Base-by-base conservation (phyloP, 805 yeast species). In the Geotrichum ghanense region DNA sequence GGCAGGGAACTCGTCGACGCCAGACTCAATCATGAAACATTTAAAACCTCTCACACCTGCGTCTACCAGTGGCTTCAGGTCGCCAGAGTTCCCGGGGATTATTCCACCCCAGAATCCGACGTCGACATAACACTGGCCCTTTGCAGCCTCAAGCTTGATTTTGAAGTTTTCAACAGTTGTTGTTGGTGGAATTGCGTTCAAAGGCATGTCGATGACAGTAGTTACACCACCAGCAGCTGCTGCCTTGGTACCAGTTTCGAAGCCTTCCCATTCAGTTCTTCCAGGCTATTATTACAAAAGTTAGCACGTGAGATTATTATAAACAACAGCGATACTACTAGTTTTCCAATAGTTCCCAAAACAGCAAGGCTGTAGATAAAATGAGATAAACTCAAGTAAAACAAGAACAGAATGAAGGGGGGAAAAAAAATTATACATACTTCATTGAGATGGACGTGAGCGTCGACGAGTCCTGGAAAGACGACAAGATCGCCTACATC, bases 201-300 rank as follows among this genome's bases (percentile, higher is more conserved):
- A 68, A 0, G 97, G 97, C 97, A 89, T 89, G 62, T 89, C 97
- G 17, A 89, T 75, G 17, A 89, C 94, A 0, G 96, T 88, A 21
- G 97, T 89, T 43, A 89, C 97, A 48, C 97, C 97, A 16, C 97
- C 97, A 10, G 89, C 73, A 0, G 95, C 95, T 0, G 97, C 97
- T 1, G 95, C 84, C 60, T 81, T 81, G 0, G 97, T 89, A 0
- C 97, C 97, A 0, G 95, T 83, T n/a, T 80, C 95, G 61, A 90
- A 89, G 1, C 97, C 97, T 64, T 89, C 97, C 97, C 97, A 89
- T 51, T 88, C 95, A 1, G 97, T 89, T 55, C 97, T 70, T n/a
- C 97, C 97, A 0, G 97, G 97, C 56, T 31, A 31, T 6, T n/a
- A 25, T 9, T 25, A 16, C 19, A 31, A 7, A 16, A 31, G 37